Conservation (phyloP, 2,329 filamentous ascomycete species). For the Dactylellina parvicollis region DNA sequence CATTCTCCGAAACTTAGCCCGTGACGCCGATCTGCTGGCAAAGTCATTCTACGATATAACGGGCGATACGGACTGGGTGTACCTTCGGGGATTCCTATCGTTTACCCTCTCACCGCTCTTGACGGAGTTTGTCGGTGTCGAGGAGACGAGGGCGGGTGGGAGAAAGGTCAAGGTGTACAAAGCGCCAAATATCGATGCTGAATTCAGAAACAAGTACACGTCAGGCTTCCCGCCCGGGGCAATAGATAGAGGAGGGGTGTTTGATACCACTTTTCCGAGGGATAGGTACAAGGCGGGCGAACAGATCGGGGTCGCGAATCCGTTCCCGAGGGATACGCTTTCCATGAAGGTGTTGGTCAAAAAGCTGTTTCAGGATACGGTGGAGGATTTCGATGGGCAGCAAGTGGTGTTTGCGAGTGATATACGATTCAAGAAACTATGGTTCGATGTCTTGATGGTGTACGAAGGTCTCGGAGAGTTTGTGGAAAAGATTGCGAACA, state of each 20-base stretch:
- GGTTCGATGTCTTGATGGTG: constrained; percentile 9
- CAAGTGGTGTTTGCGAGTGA: constrained; percentile 9
- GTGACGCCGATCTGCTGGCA: constrained; percentile 14
- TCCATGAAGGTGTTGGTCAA: constrained; percentile 19
- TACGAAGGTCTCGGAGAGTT: constrained; percentile 12
- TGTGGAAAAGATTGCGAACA: background rate
- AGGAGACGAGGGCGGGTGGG: background rate
- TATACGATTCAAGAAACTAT: background rate
- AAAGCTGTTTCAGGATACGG: constrained; percentile 25
- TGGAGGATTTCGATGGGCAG: constrained; percentile 14
- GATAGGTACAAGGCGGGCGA: constrained; percentile 10
- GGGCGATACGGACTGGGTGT: background rate
- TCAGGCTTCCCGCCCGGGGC: background rate
- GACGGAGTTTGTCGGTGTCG: constrained; percentile 6
- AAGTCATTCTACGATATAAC: background rate
- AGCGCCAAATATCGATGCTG: too few relatives aligned
- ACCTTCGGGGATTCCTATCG: constrained; percentile 16
- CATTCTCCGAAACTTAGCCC: constrained; percentile 9
- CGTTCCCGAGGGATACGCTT: constrained; percentile 22
- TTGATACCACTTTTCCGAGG: constrained; percentile 19
- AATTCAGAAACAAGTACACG: too few relatives aligned
- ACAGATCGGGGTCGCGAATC: constrained; percentile 6
- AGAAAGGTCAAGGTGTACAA: background rate
- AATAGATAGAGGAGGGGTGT: constrained; percentile 25
- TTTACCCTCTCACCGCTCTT: constrained; percentile 26